Evolutionary conservation across 2,329 filamentous ascomycete genomes (phyloP).

Genomic region (Colletotrichum sublineola): DNA sequence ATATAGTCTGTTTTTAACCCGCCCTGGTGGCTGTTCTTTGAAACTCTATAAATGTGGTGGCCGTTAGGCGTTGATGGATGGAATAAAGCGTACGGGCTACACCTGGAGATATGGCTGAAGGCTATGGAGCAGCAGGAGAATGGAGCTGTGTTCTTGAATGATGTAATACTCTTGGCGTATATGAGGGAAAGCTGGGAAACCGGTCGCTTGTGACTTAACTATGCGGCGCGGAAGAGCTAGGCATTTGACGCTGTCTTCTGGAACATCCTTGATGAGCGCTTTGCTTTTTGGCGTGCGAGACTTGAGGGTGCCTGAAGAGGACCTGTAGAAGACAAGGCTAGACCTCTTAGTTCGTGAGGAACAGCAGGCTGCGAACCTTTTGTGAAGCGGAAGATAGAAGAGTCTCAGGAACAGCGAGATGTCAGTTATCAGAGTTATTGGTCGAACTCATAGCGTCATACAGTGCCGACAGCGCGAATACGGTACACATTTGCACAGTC

Average conservation of each 20-base stretch:
- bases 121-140: conserved; percentile 50
- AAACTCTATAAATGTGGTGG: conserved; percentile 50
- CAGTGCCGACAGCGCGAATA: neutral
- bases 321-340: conserved; percentile 42
- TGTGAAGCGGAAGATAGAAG: conserved; percentile 45
- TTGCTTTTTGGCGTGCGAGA: conserved; percentile 48
- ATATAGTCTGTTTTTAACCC: conserved; percentile 49
- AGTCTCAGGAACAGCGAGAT: conserved; percentile 26
- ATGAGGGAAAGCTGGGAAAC: conserved; percentile 56
- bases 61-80: conserved; percentile 48
- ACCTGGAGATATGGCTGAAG: conserved; percentile 51
- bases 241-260: conserved; percentile 55
- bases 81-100: conserved; percentile 49
- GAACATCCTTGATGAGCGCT: conserved; percentile 52
- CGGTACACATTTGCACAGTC: neutral
- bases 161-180: conserved; percentile 46
- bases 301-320: conserved; percentile 21
- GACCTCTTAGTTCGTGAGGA: conserved; percentile 45
- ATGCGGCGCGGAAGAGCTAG: conserved; percentile 54
- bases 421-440: too few relatives aligned
- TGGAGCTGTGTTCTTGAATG: neutral
- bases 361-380: conserved; percentile 45
- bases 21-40: conserved; percentile 56
- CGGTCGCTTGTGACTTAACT: conserved; percentile 51
- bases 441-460: neutral